Evolutionary conservation across 805 yeast species (phyloP), one percentile per base, ranked within the genome.

Genomic region (Blastobotrys mokoenaii): DNA sequence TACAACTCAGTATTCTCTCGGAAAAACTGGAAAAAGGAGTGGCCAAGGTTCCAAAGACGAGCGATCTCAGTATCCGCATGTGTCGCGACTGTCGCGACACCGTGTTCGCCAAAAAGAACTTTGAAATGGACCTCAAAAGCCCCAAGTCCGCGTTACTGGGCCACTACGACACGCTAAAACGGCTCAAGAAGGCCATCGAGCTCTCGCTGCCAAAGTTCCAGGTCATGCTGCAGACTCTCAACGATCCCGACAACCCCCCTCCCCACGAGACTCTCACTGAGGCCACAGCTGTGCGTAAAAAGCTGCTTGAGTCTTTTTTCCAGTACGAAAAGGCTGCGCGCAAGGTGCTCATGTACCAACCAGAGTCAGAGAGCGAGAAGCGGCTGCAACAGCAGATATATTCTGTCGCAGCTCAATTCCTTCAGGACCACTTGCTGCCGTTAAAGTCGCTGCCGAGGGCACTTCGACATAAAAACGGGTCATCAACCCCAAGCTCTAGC

Each of bases 11-110:
- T 16, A 40, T 62, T 30, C 49, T 65, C 33, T 59, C 60, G 6
- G 52, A 46, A 17, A 61, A 62, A 44, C 51, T 66, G 36, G 55
- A 43, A 3, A 47, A 44, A 31, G 48, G 45, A 16, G 42, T 40
- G 30, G 49, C 46, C n/a, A 27, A 45, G 7, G 48, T 46, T 3
- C 51, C 49, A 6, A 45, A 41, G n/a, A 51, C 46, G 41, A 37
- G 48, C 20, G 45, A 40, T 11, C 46, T 51, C 37, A 50, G 63
- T 2, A 58, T 84, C 8, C 61, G 96, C 34, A 63, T 87, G 30
- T 90, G 97, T 64, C 64, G 72, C 2, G 65, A 69, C 27, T 90
- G 98, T 65, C 80, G 83, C 44, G 67, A 77, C 49, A 64, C 67
- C 3, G 63, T 89, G 22, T 78, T 84, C 47, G 69, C 72, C 33